Evolutionary conservation across 1,139 yeast genomes (phyloP).

Genomic region (Debaryomyces psychrophilus): DNA sequence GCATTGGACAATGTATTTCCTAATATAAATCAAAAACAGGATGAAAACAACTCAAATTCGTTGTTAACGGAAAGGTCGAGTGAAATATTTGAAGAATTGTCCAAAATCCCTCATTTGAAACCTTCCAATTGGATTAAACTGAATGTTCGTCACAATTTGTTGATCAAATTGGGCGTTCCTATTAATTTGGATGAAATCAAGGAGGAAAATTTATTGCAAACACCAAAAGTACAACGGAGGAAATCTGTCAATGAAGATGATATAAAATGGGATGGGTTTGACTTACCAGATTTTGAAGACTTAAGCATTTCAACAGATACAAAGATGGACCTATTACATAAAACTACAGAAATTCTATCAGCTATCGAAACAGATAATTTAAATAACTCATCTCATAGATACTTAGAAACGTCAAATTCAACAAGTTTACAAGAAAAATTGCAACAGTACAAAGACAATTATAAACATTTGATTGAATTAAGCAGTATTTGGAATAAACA

Average conservation of each 20-base stretch:
- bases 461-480: conserved; percentile 34
- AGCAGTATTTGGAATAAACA: conserved; percentile 55
- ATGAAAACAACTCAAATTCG: not conserved
- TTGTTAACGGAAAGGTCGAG: conserved; percentile 32
- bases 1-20: conserved; percentile 29
- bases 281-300: conserved; percentile 30
- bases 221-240: conserved; percentile 17
- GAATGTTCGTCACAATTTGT: conserved; percentile 57
- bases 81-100: conserved; percentile 37
- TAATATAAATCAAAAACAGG: not conserved
- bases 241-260: conserved; percentile 33
- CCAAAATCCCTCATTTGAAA: conserved; percentile 45
- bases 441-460: conserved; percentile 30
- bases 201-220: conserved; percentile 9
- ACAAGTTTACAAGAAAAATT: conserved; percentile 33
- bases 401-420: conserved; percentile 22
- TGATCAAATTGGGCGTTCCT: conserved; percentile 62
- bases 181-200: conserved; percentile 53
- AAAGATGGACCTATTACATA: conserved; percentile 20
- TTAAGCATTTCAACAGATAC: conserved; percentile 27
- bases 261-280: conserved; percentile 37
- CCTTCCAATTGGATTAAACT: conserved; percentile 64
- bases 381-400: conserved; percentile 35
- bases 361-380: conserved; percentile 40
- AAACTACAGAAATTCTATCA: conserved; percentile 33